phyloP scores from a whole-genome alignment of 805 yeast genomes.

The Hanseniaspora lachancei region DNA sequence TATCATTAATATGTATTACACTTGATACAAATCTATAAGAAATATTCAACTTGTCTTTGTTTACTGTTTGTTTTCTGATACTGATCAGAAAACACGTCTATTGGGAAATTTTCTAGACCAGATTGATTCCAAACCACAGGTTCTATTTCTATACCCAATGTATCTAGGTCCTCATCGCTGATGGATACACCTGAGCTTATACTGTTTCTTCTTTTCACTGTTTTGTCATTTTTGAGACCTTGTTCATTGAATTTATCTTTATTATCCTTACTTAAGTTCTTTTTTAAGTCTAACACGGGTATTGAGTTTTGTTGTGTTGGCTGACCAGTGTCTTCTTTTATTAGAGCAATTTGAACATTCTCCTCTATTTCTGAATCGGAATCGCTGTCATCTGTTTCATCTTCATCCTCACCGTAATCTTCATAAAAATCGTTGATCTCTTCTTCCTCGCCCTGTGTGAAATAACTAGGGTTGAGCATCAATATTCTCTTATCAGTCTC shows the following conservation, averaged over 20 bases:
- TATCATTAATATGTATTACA: not conserved
- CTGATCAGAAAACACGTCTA: slow-evolving; percentile 26
- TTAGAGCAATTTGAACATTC: slow-evolving; percentile 17
- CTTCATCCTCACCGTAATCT: slow-evolving; percentile 1
- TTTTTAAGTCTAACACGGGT: not conserved
- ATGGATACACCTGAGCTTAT: not conserved
- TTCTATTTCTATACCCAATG: slow-evolving; percentile 4
- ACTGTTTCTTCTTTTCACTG: not conserved
- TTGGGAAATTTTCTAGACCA: slow-evolving; percentile 7
- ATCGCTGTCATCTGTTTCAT: slow-evolving; percentile 6
- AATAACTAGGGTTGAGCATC: slow-evolving; percentile 13
- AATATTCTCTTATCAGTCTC: slow-evolving; percentile 16
- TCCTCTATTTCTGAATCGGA: slow-evolving; percentile 12
- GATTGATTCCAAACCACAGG: slow-evolving; percentile 9
- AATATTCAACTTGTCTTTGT: slow-evolving; percentile 26
- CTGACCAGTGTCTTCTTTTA: slow-evolving; percentile 14
- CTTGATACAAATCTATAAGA: slow-evolving; percentile 16
- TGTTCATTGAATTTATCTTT: not conserved
- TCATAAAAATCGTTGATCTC: not conserved
- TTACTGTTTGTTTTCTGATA: slow-evolving; percentile 27
- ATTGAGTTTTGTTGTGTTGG: not conserved
- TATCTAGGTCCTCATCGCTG: not conserved
- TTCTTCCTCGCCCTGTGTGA: slow-evolving; percentile 10
- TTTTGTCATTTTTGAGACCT: not conserved
- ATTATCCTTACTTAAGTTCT: not conserved